Conservation (phyloP, 352 stramenopile genomes). For the Blastocystis hominis region DNA sequence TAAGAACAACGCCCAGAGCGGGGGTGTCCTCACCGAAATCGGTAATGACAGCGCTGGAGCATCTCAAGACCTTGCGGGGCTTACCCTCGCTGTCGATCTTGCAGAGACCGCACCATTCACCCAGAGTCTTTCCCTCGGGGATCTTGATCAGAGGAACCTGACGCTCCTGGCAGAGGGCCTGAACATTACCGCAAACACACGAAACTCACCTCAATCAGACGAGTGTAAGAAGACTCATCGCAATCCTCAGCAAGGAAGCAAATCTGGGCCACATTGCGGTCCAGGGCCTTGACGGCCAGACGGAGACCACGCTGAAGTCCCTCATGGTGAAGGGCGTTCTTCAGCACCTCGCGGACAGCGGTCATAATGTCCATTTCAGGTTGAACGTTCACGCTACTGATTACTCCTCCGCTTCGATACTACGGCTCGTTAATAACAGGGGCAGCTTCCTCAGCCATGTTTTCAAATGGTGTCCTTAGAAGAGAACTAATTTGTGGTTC, state of each 20-base stretch:
- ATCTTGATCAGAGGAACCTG: constrained; percentile 84
- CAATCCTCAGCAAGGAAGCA: constrained; percentile 98
- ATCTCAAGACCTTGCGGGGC: constrained; percentile 94
- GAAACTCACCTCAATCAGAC: constrained; percentile 77
- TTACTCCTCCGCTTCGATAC: neutral
- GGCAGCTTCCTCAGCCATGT: constrained; percentile 59
- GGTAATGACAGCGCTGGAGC: constrained; percentile 92
- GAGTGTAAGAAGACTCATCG: constrained; percentile 98
- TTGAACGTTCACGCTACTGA: constrained; percentile 44
- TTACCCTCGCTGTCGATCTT: constrained; percentile 93
- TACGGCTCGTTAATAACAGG: constrained; percentile 50
- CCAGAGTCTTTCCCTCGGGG: constrained; percentile 86
- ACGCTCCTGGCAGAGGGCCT: constrained; percentile 77
- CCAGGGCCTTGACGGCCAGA: constrained; percentile 94
- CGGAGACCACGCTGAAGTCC: constrained; percentile 95
- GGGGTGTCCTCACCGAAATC: constrained; percentile 98
- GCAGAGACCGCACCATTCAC: constrained; percentile 95
- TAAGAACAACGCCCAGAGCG: constrained; percentile 89
- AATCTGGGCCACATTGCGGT: constrained; percentile 87
- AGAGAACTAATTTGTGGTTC: constrained; percentile 37
- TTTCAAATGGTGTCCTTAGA: constrained; percentile 59
- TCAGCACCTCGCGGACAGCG: constrained; percentile 89
- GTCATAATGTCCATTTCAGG: constrained; percentile 72
- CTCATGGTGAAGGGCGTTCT: constrained; percentile 97
- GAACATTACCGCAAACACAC: neutral